Percentiles rank a stretch among this genome's conserved stretches.
Evolutionary conservation across 805 yeast genomes (phyloP).

Genomic region (Ogataea saltuana): DNA sequence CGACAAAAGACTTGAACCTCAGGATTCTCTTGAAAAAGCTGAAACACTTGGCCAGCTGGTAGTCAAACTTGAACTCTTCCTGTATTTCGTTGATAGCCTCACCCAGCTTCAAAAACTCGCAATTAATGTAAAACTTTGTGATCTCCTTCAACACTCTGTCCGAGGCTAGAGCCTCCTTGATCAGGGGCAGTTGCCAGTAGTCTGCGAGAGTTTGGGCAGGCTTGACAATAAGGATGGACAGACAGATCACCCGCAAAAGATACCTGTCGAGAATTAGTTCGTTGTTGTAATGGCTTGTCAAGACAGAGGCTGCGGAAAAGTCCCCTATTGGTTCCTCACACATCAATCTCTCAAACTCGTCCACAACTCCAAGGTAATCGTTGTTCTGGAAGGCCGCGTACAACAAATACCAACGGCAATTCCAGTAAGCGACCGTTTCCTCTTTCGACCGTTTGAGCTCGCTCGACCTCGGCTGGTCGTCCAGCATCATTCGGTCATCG

Average conservation of each 20-base stretch:
- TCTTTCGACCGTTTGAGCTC: slow-evolving; percentile 12
- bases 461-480: slow-evolving; percentile 8
- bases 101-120: slow-evolving; percentile 30
- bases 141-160: slow-evolving; percentile 27
- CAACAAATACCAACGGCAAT: slow-evolving; percentile 32
- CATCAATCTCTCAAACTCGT: slow-evolving; percentile 22
- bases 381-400: slow-evolving; percentile 28
- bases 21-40: slow-evolving; percentile 26
- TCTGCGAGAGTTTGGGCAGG: slow-evolving; percentile 10
- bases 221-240: slow-evolving; percentile 25
- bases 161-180: slow-evolving; percentile 23
- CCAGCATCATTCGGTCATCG: slow-evolving; percentile 21
- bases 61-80: slow-evolving; percentile 21
- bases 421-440: slow-evolving; percentile 32
- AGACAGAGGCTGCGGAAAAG: slow-evolving; percentile 22
- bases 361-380: slow-evolving; percentile 27
- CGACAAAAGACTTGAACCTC: slow-evolving; percentile 32
- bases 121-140: slow-evolving; percentile 26
- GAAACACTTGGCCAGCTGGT: slow-evolving; percentile 29
- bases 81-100: slow-evolving; percentile 13
- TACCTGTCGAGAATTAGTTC: slow-evolving; percentile 19
- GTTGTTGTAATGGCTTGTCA: slow-evolving; percentile 18
- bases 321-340: slow-evolving; percentile 15
- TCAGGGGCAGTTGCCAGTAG: slow-evolving; percentile 15
- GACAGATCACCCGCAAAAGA: slow-evolving; percentile 22